Evolutionary conservation across 441 rosid genomes (phyloP), one percentile per base, ranked within the genome.

Genomic region (Corymbia calophylla): DNA sequence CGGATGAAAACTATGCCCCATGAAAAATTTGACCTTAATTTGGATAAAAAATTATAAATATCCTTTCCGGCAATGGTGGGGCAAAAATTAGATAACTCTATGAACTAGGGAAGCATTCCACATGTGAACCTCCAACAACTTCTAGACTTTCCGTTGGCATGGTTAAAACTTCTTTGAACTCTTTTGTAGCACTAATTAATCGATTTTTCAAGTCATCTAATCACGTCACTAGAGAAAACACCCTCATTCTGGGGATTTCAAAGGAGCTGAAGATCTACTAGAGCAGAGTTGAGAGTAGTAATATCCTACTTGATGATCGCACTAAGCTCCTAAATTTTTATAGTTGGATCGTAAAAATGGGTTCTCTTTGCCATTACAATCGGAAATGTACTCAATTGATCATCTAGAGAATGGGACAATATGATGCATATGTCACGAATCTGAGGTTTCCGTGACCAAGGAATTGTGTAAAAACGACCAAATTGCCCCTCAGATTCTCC

Each of bases 311-410:
- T 97, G 91, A 97, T 93, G 8, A 97, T 95, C 25, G 94, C 94
- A 32, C 98, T 97, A 86, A 97, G 92, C 93, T 97, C 99, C 91
- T 97, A 99, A 92, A 97, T 97, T 94, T 97, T 97, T 94, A 92
- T 89, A 16, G 98, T 96, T 51, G 99, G 99, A 94, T 97, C 98
- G 88, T 97, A 99, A 90, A 96, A 97, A 70, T 97, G 96, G 54
- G 98, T 95, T 88, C 97, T 94, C 96, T 97, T 97, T 53, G 98
- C 99, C 89, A 97, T 98, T 97, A 93, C 85, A 91, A 86, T 6
- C 29, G 77, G 31, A 88, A 87, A n/a, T 66, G 58, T 55, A 88
- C 51, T 39, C 25, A 4, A 77, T 77, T 1, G 4, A 53, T 80
- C 47, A 31, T 60, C 32, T 58, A 47, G 53, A 25, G 35, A 44